A percentile compares a stretch with the other conserved stretches of the same genome.
phyloP scores from a whole-genome alignment of 345 rosid species.

The Gossypium herbaceum region DNA sequence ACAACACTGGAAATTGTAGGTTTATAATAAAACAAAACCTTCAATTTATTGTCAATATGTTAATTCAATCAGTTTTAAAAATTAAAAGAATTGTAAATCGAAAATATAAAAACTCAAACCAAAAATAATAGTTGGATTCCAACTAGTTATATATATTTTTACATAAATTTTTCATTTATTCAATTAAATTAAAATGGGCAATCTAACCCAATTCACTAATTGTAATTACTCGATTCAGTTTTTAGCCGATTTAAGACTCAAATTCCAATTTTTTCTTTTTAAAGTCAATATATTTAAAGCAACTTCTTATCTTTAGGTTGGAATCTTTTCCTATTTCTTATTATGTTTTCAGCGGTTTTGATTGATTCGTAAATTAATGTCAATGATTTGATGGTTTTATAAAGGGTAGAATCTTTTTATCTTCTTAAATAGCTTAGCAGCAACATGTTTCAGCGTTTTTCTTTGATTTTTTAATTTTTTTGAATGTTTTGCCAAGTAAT shows the following conservation, averaged over 20 bases:
- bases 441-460: neutral
- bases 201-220: neutral
- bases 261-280: neutral
- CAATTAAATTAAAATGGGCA: no score
- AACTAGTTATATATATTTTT: neutral
- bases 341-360: neutral
- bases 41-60: no score
- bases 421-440: neutral
- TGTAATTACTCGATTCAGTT: neutral
- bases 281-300: no score
- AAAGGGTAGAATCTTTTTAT: no score
- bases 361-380: neutral
- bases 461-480: no score
- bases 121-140: no score
- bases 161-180: no score
- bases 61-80: no score
- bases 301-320: neutral
- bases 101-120: no score
- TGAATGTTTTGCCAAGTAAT: neutral
- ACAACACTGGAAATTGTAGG: neutral
- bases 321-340: neutral
- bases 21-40: neutral
- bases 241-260: neutral
- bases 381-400: no score
- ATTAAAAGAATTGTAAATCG: no score